Evolutionary conservation across 2,329 filamentous ascomycete genomes (phyloP), one percentile per base, ranked within the genome.

Genomic region (Karstenula rhodostoma): DNA sequence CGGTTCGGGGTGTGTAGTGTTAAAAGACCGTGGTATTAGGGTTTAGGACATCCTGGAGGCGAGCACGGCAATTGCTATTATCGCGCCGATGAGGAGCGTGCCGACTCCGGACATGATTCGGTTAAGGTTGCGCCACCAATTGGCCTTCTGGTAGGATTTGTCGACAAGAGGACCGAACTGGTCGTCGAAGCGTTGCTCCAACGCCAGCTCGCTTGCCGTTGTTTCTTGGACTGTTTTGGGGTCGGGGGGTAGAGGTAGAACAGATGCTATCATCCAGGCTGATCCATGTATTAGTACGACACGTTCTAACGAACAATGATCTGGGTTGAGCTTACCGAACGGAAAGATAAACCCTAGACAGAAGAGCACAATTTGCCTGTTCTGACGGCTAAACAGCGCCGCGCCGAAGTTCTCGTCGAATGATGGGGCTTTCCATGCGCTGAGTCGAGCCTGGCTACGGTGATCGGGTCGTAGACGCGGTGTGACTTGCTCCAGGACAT

Each of bases 211-310:
- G 64, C 70, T 77, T 63, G 64, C 70, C 35, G 68, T 76, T 64
- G 83, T 79, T 76, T n/a, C 37, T 40, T 87, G 85, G 19, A 84
- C 79, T 1, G 78, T 69, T 22, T 81, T 78, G 9, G 88, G 85
- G 57, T 84, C 84, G 1, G 81, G 80, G 10, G 91, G 91, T 7
- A 96, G 78, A 1, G 91, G 91, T 13, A 95, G 81, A 56, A 94
- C 84, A 1, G 92, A 86, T 1, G 89, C 93, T 64, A 93, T 82
- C 80, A 94, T 91, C 92, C 92, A 96, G 57, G 89, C 90, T 90
- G 67, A 51, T 58, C 49, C 40, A 44, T 50, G 4, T 37, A 58
- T 69, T 52, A 71, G 63, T 69, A 66, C 42, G 49, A 55, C 19
- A 48, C 72, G 62, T 55, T 67, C 33, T 62, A 60, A 55, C 52